Base-by-base conservation (phyloP, 2,329 filamentous ascomycete genomes). In the Byssothecium circinans region DNA sequence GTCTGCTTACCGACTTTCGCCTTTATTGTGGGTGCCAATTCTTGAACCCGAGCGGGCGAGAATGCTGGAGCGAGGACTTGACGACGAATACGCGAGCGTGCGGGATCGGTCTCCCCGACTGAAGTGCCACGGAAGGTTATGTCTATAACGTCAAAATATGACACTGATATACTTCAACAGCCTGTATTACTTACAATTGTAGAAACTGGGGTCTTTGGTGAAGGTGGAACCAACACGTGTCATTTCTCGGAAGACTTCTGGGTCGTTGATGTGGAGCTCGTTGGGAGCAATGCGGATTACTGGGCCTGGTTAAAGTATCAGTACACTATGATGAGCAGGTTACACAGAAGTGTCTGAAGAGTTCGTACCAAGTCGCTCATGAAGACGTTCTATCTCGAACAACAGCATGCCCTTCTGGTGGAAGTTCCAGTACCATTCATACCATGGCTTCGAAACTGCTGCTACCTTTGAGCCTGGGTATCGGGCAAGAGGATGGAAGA, bases 251-350 rank as follows among this genome's bases (percentile, higher is more conserved):
- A 45, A 57, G n/a, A 57, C 35, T 14, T 54, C 55, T 33, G 58
- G 55, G 35, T 61, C 58, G 27, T 55, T 57, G 45, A 60, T 45
- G 34, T 61, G 57, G n/a, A 61, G 46, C 22, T 60, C 57, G 33
- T 57, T 51, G 7, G 57, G 50, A 8, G 41, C 53, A 25, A 61
- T 58, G 18, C 58, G 50, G 15, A 61, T 46, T 5, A 61, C 51
- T 1, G 56, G 57, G 4, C 56, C 54, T 54, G n/a, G n/a, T 15
- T 22, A 27, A 18, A 12, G 33, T n/a, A 17, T 39, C 10, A 39
- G 14, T n/a, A n/a, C n/a, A n/a, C n/a, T 15, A 27, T n/a, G 12
- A 23, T 25, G 36, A 18, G 12, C 11, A 29, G 6, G 7, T 29
- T 18, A 8, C 14, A 8, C 14, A n/a, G n/a, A 8, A 5, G 10